Evolutionary conservation across 345 rosid species (phyloP).

Genomic region (Hibiscus mutabilis): DNA sequence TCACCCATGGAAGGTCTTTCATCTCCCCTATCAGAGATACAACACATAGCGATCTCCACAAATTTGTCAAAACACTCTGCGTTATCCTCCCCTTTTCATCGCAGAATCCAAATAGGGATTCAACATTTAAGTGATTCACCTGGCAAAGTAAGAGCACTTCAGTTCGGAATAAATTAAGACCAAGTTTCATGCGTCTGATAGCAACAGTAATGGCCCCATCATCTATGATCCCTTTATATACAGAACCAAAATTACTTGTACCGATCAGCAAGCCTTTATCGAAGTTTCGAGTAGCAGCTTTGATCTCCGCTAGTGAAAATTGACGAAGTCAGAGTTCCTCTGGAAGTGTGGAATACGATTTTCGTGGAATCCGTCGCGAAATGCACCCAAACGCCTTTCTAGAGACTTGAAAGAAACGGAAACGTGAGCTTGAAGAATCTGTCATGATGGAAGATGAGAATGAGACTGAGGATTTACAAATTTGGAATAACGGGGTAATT

Average conservation of each 20-base stretch:
- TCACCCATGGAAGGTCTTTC: background rate
- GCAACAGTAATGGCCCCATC: background rate
- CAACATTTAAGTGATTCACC: background rate
- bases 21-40: background rate
- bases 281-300: background rate
- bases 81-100: background rate
- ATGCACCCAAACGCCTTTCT: background rate
- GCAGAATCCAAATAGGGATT: background rate
- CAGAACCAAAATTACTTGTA: background rate
- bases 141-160: background rate
- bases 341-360: background rate
- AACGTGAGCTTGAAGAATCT: background rate
- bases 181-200: background rate
- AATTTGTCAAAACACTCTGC: background rate
- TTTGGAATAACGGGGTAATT: too few relatives aligned
- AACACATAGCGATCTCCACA: background rate
- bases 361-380: background rate
- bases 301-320: background rate
- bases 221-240: background rate
- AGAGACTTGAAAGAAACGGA: background rate
- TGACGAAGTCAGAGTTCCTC: background rate
- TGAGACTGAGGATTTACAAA: background rate
- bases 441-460: background rate
- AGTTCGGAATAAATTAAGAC: background rate
- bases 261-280: background rate